Evolutionary conservation across 306 rosid genomes (phyloP).

Genomic region (Fagus sylvatica): DNA sequence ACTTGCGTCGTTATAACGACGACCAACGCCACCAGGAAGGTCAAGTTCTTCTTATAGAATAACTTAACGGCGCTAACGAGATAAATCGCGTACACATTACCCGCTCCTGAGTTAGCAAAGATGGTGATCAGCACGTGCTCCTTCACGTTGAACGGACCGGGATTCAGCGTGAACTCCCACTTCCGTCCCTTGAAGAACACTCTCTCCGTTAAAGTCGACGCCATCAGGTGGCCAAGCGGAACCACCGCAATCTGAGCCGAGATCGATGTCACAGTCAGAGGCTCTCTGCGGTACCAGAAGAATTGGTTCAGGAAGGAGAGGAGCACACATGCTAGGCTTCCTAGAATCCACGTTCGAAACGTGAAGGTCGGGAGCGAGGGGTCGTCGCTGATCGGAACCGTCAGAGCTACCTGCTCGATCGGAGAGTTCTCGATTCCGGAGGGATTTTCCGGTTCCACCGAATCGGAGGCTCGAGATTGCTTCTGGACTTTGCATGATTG

Average conservation of each 20-base stretch:
- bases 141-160: slow-evolving; percentile 89
- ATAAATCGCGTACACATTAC: slow-evolving; percentile 79
- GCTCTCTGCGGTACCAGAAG: slow-evolving; percentile 88
- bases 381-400: slow-evolving; percentile 75
- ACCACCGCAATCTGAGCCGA: slow-evolving; percentile 95
- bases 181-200: slow-evolving; percentile 50
- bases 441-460: slow-evolving; percentile 4
- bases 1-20: slow-evolving; percentile 82
- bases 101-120: slow-evolving; percentile 95
- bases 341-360: slow-evolving; percentile 86
- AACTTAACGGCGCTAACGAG: slow-evolving; percentile 43
- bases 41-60: slow-evolving; percentile 42
- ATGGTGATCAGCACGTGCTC: slow-evolving; percentile 93
- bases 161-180: slow-evolving; percentile 74
- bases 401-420: slow-evolving; percentile 76
- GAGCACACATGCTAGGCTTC: slow-evolving; percentile 65
- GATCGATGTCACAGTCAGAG: slow-evolving; percentile 75
- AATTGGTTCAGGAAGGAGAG: slow-evolving; percentile 90
- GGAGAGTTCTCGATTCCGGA: slow-evolving; percentile 58
- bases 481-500: slow-evolving; percentile 28
- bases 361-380: slow-evolving; percentile 64
- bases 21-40: slow-evolving; percentile 61
- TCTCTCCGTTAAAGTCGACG: slow-evolving; percentile 53
- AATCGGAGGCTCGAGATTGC: slow-evolving; percentile 5
- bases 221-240: slow-evolving; percentile 88